Conservation (phyloP, 768 basidiomycete species). For the Calocybe indica region DNA sequence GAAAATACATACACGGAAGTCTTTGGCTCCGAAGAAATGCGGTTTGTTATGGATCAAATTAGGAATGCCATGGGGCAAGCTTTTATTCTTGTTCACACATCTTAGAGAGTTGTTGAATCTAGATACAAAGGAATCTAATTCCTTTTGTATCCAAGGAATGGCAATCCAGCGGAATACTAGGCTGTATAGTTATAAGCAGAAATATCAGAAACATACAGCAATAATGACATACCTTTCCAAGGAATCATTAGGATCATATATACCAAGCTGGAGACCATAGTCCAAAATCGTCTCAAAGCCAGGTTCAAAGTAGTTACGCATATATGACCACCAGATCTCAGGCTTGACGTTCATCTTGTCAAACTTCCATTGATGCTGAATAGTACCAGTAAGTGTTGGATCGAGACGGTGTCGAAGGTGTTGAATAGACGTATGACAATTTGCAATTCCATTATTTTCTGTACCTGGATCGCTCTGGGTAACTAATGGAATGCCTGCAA, state of each 20-base stretch:
- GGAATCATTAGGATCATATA: slow-evolving; percentile 20
- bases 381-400: slow-evolving; percentile 23
- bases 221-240: slow-evolving; percentile 16
- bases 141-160: slow-evolving; percentile 28
- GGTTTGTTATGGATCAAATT: slow-evolving; percentile 21
- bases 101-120: slow-evolving; percentile 14
- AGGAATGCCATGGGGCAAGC: slow-evolving; percentile 31
- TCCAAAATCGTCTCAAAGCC: slow-evolving; percentile 28
- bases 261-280: slow-evolving; percentile 18
- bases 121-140: slow-evolving; percentile 23
- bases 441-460: slow-evolving; percentile 41
- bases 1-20: too few species aligned
- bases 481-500: slow-evolving; percentile 29
- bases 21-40: slow-evolving; percentile 13
- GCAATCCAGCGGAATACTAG: slow-evolving; percentile 28
- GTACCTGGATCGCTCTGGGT: slow-evolving; percentile 39
- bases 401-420: slow-evolving; percentile 37
- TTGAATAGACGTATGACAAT: slow-evolving; percentile 32
- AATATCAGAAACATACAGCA: neutral
- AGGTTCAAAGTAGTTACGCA: slow-evolving; percentile 19
- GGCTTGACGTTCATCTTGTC: slow-evolving; percentile 34
- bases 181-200: slow-evolving; percentile 3
- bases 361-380: slow-evolving; percentile 35
- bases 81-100: slow-evolving; percentile 21
- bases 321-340: slow-evolving; percentile 34